phyloP scores from a whole-genome alignment of 2,329 filamentous ascomycete species.

The Xylariaceae sp. region DNA sequence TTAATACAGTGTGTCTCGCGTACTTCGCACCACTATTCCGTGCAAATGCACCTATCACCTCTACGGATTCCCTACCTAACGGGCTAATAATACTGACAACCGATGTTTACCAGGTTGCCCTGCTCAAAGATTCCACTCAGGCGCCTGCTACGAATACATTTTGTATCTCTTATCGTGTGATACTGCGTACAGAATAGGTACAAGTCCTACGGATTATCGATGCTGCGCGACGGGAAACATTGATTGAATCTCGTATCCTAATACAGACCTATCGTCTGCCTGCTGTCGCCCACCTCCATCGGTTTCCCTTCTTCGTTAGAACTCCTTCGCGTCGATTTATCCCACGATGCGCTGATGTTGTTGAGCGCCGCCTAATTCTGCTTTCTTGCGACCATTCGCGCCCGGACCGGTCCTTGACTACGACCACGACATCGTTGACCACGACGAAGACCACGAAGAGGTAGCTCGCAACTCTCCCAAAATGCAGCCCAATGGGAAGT shows the following conservation, averaged over 20 bases:
- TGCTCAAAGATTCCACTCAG: neutral
- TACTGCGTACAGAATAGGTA: neutral
- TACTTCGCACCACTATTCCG: too few species aligned
- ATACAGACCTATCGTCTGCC: neutral
- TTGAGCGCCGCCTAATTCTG: conserved; percentile 9
- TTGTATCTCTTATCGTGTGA: too few species aligned
- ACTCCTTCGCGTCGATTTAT: conserved; percentile 1
- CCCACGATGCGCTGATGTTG: conserved; percentile 22
- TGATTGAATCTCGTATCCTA: neutral
- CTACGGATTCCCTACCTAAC: too few species aligned
- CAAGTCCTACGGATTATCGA: neutral
- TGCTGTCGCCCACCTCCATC: neutral
- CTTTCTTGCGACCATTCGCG: conserved; percentile 20
- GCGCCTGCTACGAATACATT: too few species aligned
- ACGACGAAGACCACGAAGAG: conserved; percentile 8
- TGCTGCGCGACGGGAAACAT: neutral
- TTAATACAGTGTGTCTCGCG: too few species aligned
- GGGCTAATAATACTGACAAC: too few species aligned
- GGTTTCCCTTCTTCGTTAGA: conserved; percentile 5
- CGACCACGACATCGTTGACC: conserved; percentile 13
- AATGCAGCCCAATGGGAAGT: conserved; percentile 31
- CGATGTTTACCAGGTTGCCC: too few species aligned
- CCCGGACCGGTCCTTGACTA: conserved; percentile 19
- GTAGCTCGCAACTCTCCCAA: conserved; percentile 16
- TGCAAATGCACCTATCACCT: too few species aligned